Base-by-base conservation (phyloP, 2,329 filamentous ascomycete species). In the Nectriaceae sp. region DNA sequence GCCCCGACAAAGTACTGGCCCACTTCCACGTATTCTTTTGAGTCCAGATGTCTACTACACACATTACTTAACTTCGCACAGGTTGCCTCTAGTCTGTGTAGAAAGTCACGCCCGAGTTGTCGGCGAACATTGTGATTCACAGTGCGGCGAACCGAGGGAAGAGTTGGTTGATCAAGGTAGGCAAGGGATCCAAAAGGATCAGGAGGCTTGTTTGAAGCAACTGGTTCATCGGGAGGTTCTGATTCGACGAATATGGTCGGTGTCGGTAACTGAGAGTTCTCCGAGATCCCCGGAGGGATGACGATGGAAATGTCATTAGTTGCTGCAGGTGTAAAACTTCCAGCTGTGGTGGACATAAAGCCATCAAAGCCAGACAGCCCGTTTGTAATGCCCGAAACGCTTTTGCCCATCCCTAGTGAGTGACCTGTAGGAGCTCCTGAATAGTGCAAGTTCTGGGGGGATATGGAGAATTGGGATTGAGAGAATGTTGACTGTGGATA, bases 321-420 rank as follows among this genome's bases (percentile, higher is more conserved):
- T 41, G 39, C 29, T 15, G 38, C 40, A n/a, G 46, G 41, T 5
- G 35, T 11, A 18, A 44, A 49, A 15, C 22, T 42, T 22, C 21
- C 42, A 8, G 38, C 37, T 20, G 44, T 22, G 4, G 46, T 39
- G 18, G 24, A 36, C 11, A 29, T 18, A 11, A 11, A 11, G 11
- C 22, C 13, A 11, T 41, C 44, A 8, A 36, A 19, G 2, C 40
- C 39, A 24, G 22, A 44, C 3, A 59, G 37, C 4, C 46, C 57
- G 15, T 52, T 55, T 8, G 51, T 50, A 16, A 61, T 59, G 5
- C 49, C 50, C 2, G 58, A 61, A 4, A 55, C 15, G 15, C 44
- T 54, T 21, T 35, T 50, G 10, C 47, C 40, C 5, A 41, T 42
- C 5, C 15, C 11, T 2, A 40, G 43, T 2, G 42, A 46, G 24